Evolutionary conservation across 78 protist species (phyloP), one percentile per base, ranked within the genome.

Genomic region (Guillardia theta): DNA sequence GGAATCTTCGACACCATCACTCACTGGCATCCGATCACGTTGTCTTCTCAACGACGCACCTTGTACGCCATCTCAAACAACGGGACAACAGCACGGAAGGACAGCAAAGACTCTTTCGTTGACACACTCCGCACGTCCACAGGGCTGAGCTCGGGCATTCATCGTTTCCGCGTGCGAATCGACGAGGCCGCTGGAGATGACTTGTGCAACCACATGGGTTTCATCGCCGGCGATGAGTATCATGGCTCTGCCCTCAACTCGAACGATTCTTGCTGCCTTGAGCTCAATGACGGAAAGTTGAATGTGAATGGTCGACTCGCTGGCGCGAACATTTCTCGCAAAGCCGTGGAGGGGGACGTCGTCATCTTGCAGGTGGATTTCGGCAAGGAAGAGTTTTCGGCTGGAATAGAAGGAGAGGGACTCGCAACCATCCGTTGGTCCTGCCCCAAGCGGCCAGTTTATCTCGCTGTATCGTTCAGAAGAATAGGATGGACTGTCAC

Each of bases 201-300:
- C 18, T 77, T 77, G 50, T 77, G 88, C 88, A 77, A 77, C 19
- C 88, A 77, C 45, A 5, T 77, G 47, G 88, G 88, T 10, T 77
- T 77, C 88, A 39, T 77, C 10, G 37, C 88, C 39, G 88, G 88
- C 12, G 88, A 77, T 46, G 18, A 8, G 4, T 77, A 77, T 21
- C 5, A 46, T 6, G 88, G 12, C 18, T 77, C 88, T 33, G 88
- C 88, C 19, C 45, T 77, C 47, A 77, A 77, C 45, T 77, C 88
- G 8, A 19, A 41, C 5, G 48, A 77, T 27, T 77, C 88, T 12
- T 77, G 88, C 48, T 77, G 88, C 88, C 19, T 33, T 50, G n/a
- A n/a, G n/a, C n/a, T n/a, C n/a, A n/a, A n/a, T n/a, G n/a, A n/a
- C n/a, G n/a, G n/a, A n/a, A n/a, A n/a, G n/a, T n/a, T n/a, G n/a